These are phyloP conservation scores for Camelina hispida DNA, from an alignment of 345 rosid genomes.

Conservation along the genomic window DNA sequence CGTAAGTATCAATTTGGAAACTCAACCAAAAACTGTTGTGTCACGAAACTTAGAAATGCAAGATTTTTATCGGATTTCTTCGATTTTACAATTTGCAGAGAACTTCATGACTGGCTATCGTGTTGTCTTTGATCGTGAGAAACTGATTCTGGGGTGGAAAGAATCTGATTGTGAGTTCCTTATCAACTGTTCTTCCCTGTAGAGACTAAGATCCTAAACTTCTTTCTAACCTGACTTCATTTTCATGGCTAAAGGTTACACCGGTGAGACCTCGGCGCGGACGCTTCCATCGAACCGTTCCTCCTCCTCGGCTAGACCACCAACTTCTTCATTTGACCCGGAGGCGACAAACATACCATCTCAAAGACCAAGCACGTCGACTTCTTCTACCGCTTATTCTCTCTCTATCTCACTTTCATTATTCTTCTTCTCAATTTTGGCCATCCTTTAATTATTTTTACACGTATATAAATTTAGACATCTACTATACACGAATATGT, in stretches of 20 bases:
- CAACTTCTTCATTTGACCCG: constrained; percentile 64
- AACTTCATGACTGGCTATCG: constrained; percentile 85
- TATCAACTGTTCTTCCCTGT: not conserved
- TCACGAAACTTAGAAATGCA: not conserved
- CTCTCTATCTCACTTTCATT: constrained; percentile 34
- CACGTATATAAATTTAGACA: constrained; percentile 4
- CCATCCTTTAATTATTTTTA: constrained; percentile 23
- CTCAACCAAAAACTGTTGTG: constrained; percentile 11
- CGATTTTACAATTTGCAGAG: constrained; percentile 50
- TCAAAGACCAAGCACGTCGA: constrained; percentile 41
- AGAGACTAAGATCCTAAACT: not conserved
- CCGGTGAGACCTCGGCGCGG: constrained; percentile 42
- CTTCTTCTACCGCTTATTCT: constrained; percentile 31
- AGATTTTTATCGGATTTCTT: not conserved
- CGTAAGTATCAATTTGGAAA: constrained; percentile 62
- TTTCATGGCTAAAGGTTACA: constrained; percentile 38
- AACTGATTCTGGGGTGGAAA: constrained; percentile 68
- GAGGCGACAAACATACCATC: constrained; percentile 59
- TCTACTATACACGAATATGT: constrained; percentile 13
- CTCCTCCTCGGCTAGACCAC: constrained; percentile 50
- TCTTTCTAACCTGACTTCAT: constrained; percentile 11
- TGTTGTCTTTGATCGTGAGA: constrained; percentile 73
- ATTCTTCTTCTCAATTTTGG: constrained; percentile 39
- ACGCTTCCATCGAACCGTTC: constrained; percentile 49
- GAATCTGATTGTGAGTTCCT: constrained; percentile 68